These are phyloP conservation scores for Cystoisospora suis DNA, from an alignment of 169 alveolate species.

Conservation along the genomic window DNA sequence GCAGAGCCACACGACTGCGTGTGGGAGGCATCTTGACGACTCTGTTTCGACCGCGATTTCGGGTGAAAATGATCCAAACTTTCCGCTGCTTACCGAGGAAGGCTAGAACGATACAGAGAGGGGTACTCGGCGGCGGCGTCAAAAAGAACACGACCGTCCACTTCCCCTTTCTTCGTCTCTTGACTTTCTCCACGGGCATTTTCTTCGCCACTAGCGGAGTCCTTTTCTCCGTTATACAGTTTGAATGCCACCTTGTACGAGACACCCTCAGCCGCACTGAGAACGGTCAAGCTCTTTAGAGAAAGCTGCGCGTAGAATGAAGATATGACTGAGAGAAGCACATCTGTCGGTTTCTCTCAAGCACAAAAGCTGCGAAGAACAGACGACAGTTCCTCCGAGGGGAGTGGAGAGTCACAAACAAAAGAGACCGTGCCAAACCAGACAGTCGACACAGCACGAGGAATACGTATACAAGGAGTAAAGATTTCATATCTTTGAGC, in stretches of 20 bases:
- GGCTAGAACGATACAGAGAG: not conserved
- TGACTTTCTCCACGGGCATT: not conserved
- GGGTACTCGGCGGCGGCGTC: slow-evolving; percentile 21
- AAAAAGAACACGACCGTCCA: not conserved
- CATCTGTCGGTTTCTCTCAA: no score
- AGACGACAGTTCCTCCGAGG: not conserved
- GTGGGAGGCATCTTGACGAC: no score
- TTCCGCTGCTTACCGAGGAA: not conserved
- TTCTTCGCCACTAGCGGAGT: not conserved
- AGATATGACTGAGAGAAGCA: not conserved
- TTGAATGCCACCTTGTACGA: slow-evolving; percentile 17
- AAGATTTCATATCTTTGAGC: not conserved
- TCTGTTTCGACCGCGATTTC: no score
- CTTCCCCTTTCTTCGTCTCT: not conserved
- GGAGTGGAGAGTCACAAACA: not conserved
- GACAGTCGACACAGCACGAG: not conserved
- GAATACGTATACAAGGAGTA: not conserved
- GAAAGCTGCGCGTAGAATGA: slow-evolving; percentile 11
- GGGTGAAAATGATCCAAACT: no score
- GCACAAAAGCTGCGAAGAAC: not conserved
- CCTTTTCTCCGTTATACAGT: not conserved
- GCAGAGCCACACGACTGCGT: no score
- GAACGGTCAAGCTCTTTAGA: not conserved
- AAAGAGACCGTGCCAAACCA: not conserved
- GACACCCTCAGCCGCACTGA: not conserved